phyloP scores from a whole-genome alignment of 2,329 filamentous ascomycete genomes.

The Trichoderma lentiforme region DNA sequence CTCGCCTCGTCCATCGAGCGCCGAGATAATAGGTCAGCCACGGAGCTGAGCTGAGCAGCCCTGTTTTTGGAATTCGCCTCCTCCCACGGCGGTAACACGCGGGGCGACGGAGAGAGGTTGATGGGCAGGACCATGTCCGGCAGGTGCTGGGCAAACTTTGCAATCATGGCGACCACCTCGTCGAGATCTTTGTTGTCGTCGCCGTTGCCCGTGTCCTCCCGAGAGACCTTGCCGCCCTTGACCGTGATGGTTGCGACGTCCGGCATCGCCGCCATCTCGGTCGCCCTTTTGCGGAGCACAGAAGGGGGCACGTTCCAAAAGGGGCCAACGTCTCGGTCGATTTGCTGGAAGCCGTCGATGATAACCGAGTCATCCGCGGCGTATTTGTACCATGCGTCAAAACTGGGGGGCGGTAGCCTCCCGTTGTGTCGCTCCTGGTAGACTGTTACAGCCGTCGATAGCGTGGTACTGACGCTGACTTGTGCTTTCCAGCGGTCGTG shows the following conservation, averaged over 20 bases:
- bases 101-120: conserved; percentile 57
- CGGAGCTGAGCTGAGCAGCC: conserved; percentile 27
- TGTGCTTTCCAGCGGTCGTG: conserved; percentile 49
- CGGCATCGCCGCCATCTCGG: conserved; percentile 38
- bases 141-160: conserved; percentile 66
- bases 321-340: conserved; percentile 69
- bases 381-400: conserved; percentile 81
- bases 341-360: conserved; percentile 78
- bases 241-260: conserved; percentile 55
- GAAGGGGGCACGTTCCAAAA: conserved; percentile 73
- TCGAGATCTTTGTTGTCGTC: conserved; percentile 38
- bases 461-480: conserved; percentile 45
- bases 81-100: conserved; percentile 56
- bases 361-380: conserved; percentile 71
- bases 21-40: conserved; percentile 30
- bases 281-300: conserved; percentile 60
- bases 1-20: conserved; percentile 23
- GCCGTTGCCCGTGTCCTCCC: conserved; percentile 34
- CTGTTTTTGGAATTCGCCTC: conserved; percentile 37
- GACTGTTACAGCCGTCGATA: conserved; percentile 45
- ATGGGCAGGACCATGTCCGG: conserved; percentile 83
- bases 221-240: conserved; percentile 57
- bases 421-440: conserved; percentile 56
- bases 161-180: conserved; percentile 62
- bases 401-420: conserved; percentile 72